Conservation (phyloP, 805 yeast genomes). For the Kuraishia molischiana region DNA sequence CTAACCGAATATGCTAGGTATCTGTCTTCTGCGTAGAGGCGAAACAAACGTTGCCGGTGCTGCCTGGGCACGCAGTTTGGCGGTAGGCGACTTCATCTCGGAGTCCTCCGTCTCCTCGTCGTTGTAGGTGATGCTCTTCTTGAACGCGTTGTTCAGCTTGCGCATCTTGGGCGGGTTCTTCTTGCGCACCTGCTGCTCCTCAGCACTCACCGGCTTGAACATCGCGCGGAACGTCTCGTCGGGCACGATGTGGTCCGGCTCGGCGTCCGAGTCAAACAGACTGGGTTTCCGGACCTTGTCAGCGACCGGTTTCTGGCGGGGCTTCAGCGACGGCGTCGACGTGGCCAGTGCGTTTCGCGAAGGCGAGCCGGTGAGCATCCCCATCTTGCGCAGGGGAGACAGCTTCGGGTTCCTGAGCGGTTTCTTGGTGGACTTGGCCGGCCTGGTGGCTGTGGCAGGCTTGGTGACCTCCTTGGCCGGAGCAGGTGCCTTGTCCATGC, state of each 20-base stretch:
- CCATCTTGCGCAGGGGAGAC: not conserved
- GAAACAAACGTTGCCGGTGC: not conserved
- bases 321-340: not conserved
- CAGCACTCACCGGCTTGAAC: not conserved
- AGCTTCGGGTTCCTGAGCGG: not conserved
- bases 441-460: not conserved
- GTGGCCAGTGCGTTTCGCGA: not conserved
- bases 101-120: not conserved
- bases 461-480: not conserved
- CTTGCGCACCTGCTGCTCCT: not conserved
- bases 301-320: not conserved
- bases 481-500: not conserved
- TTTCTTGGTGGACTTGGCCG: not conserved
- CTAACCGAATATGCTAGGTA: constrained; percentile 7
- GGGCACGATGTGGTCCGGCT: not conserved
- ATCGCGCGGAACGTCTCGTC: not conserved
- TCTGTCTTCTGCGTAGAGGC: not conserved
- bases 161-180: not conserved
- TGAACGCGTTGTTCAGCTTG: not conserved
- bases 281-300: not conserved
- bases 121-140: not conserved
- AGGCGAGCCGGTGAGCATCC: not conserved
- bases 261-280: not conserved
- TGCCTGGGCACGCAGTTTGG: not conserved
- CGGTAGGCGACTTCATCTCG: not conserved